phyloP scores from a whole-genome alignment of 2,329 filamentous ascomycete genomes.

The Claviceps pazoutovae region DNA sequence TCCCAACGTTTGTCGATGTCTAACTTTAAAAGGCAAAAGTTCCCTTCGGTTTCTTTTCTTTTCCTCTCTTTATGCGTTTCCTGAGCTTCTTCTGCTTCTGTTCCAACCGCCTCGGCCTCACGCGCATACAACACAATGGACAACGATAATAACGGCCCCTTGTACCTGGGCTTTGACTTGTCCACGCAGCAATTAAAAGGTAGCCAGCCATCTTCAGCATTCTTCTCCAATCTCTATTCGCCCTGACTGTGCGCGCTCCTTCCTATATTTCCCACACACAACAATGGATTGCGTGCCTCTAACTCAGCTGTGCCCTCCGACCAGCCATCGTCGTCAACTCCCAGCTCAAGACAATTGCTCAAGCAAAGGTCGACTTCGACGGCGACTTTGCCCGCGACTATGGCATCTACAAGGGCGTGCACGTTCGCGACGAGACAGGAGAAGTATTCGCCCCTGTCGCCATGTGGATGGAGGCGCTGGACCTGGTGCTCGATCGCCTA shows the following conservation, averaged over 20 bases:
- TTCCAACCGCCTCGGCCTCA: no score
- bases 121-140: not conserved
- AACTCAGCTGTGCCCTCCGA: slow-evolving; percentile 9
- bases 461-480: slow-evolving; percentile 87
- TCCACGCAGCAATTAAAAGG: slow-evolving; percentile 96
- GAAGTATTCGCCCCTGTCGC: slow-evolving; percentile 89
- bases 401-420: slow-evolving; percentile 75
- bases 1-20: not conserved
- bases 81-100: not conserved
- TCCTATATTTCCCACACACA: not conserved
- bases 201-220: slow-evolving; percentile 14
- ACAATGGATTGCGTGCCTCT: not conserved
- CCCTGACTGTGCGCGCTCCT: not conserved
- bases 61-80: not conserved
- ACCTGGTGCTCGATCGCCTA: slow-evolving; percentile 67
- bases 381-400: slow-evolving; percentile 61
- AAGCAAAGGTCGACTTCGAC: slow-evolving; percentile 93
- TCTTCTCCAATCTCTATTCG: not conserved
- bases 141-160: slow-evolving; percentile 28
- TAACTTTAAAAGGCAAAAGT: not conserved
- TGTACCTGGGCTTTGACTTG: slow-evolving; percentile 89
- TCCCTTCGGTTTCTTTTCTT: not conserved
- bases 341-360: slow-evolving; percentile 62
- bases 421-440: slow-evolving; percentile 64
- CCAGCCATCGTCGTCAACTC: slow-evolving; percentile 77